A percentile compares a stretch with the other conserved stretches of the same genome.
These are phyloP conservation scores for Thermothelomyces thermophilus DNA, from an alignment of 2,329 filamentous ascomycete species.

Conservation along the genomic window DNA sequence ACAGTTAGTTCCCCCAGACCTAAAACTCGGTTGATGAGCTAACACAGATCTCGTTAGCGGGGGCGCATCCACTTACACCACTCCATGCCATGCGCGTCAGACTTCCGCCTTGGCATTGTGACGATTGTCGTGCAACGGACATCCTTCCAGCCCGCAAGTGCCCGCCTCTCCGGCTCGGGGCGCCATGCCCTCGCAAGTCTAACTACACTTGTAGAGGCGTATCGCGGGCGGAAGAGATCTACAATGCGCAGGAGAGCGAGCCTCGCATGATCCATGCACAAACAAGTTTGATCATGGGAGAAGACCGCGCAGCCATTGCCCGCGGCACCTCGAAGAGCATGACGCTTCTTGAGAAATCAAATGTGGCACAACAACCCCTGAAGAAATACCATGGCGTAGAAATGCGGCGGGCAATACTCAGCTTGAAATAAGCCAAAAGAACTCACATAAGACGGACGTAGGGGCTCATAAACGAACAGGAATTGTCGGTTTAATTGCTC, in stretches of 20 bases:
- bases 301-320: background rate
- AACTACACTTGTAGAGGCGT: too few relatives aligned
- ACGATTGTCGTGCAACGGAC: constrained; percentile 3
- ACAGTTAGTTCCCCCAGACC: too few relatives aligned
- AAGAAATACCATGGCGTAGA: too few relatives aligned
- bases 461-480: too few relatives aligned
- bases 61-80: too few relatives aligned
- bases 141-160: background rate
- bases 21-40: background rate
- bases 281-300: background rate
- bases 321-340: background rate
- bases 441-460: too few relatives aligned
- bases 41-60: background rate
- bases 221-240: background rate
- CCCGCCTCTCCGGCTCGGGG: constrained; percentile 11
- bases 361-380: too few relatives aligned
- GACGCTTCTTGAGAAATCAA: too few relatives aligned
- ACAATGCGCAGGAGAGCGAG: background rate
- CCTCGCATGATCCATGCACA: background rate
- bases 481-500: too few relatives aligned
- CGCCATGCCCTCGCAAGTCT: background rate
- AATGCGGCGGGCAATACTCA: too few relatives aligned
- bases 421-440: too few relatives aligned
- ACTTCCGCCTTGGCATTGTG: constrained; percentile 17
- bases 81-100: constrained; percentile 5